These are phyloP conservation scores for Russula olivacea DNA, from an alignment of 768 basidiomycete species.

Conservation along the genomic window DNA sequence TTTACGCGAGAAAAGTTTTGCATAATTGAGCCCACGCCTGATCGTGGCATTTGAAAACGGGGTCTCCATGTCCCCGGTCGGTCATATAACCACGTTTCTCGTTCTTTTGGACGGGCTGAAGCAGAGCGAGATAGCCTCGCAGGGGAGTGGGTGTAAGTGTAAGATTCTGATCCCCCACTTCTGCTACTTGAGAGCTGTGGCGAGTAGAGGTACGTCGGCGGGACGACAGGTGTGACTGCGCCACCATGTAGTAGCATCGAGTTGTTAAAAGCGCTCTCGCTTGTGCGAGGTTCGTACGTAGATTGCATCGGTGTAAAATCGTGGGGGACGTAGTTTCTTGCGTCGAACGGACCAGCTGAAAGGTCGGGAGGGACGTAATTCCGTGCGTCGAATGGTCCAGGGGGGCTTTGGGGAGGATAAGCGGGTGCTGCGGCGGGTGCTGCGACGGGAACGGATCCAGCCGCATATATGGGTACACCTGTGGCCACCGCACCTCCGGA, in stretches of 20 bases:
- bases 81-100: slow-evolving; percentile 16
- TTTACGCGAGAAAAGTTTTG: slow-evolving; percentile 22
- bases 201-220: slow-evolving; percentile 15
- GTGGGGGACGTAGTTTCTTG: slow-evolving; percentile 17
- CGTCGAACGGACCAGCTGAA: not conserved
- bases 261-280: slow-evolving; percentile 23
- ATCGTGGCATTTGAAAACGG: slow-evolving; percentile 31
- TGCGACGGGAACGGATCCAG: not conserved
- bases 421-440: slow-evolving; percentile 1
- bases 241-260: slow-evolving; percentile 8
- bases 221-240: slow-evolving; percentile 12
- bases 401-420: not conserved
- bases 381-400: slow-evolving; percentile 10
- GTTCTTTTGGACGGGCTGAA: not conserved
- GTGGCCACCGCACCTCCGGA: slow-evolving; percentile 16
- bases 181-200: slow-evolving; percentile 6
- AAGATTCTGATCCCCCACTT: not conserved
- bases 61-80: slow-evolving; percentile 30
- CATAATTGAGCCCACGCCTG: slow-evolving; percentile 27
- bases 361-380: slow-evolving; percentile 10
- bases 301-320: not conserved
- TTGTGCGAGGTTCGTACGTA: slow-evolving; percentile 23
- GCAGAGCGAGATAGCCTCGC: slow-evolving; percentile 15
- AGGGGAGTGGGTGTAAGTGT: slow-evolving; percentile 1
- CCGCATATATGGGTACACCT: not conserved